phyloP scores from a whole-genome alignment of 2,329 filamentous ascomycete species.

The Diaporthe sp. region DNA sequence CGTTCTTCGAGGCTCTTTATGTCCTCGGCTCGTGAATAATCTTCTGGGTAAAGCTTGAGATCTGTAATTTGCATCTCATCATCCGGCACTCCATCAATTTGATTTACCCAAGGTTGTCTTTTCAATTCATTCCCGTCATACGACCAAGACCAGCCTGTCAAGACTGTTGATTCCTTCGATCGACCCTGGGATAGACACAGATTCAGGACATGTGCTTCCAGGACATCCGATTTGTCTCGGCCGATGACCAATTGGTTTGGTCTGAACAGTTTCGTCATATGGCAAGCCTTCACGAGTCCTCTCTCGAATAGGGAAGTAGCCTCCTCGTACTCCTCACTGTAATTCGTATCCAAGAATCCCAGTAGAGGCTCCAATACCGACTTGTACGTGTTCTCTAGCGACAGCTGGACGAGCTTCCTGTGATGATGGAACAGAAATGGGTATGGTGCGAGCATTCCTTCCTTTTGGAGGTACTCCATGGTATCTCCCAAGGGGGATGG shows the following conservation, averaged over 20 bases:
- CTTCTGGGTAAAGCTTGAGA: not conserved
- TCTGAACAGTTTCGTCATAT: not conserved
- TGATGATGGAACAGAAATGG: not conserved
- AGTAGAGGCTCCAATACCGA: not conserved
- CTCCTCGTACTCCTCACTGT: not conserved
- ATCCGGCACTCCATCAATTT: not conserved
- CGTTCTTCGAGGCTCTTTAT: not conserved
- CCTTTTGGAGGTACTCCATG: too few relatives aligned
- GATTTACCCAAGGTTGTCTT: rapidly evolving
- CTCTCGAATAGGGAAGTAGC: not conserved
- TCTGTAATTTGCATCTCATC: not conserved
- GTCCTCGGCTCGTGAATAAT: not conserved
- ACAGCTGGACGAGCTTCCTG: not conserved
- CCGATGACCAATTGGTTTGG: not conserved
- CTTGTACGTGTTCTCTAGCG: not conserved
- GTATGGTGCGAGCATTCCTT: not conserved
- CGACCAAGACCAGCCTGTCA: not conserved
- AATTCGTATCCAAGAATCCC: not conserved
- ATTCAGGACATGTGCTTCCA: not conserved
- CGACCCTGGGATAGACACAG: too few relatives aligned
- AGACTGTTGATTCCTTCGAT: too few relatives aligned
- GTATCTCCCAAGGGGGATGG: not conserved
- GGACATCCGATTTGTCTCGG: rapidly evolving
- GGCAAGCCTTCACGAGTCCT: rapidly evolving
- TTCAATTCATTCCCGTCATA: not conserved